Evolutionary conservation across 208 protist genomes (phyloP).

Genomic region (Trypanosoma platydactyli): DNA sequence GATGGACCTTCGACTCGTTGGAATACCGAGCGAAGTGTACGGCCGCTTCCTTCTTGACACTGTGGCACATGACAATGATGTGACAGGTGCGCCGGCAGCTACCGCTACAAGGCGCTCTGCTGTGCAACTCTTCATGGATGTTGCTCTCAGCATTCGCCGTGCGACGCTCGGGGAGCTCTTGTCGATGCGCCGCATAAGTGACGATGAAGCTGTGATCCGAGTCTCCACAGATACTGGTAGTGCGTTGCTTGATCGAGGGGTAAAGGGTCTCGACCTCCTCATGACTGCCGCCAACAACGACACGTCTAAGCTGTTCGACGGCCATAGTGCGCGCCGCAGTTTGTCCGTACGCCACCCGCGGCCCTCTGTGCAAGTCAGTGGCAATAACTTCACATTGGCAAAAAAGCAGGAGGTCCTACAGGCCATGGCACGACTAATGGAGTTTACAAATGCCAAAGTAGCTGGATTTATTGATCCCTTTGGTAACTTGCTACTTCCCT

Average conservation of each 20-base stretch:
- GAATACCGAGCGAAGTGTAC: constrained; percentile 18
- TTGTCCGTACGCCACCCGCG: constrained; percentile 14
- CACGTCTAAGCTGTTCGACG: too few species aligned
- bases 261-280: not conserved
- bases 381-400: constrained; percentile 24
- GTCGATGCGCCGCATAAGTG: constrained; percentile 31
- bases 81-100: not conserved
- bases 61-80: not conserved
- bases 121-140: constrained; percentile 25
- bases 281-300: not conserved
- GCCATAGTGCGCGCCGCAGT: not conserved
- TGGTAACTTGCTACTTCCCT: constrained; percentile 35
- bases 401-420: constrained; percentile 40
- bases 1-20: constrained; percentile 22
- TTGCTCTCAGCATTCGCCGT: constrained; percentile 25
- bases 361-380: constrained; percentile 8
- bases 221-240: constrained; percentile 11
- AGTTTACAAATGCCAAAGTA: constrained; percentile 23
- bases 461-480: constrained; percentile 42
- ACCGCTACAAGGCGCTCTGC: not conserved
- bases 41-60: constrained; percentile 2
- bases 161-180: constrained; percentile 24
- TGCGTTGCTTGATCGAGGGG: constrained; percentile 14
- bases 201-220: constrained; percentile 25
- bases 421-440: constrained; percentile 36